These are phyloP conservation scores for Aspergillus ellipticus DNA, from an alignment of 495 filamentous ascomycete species.

Conservation along the genomic window DNA sequence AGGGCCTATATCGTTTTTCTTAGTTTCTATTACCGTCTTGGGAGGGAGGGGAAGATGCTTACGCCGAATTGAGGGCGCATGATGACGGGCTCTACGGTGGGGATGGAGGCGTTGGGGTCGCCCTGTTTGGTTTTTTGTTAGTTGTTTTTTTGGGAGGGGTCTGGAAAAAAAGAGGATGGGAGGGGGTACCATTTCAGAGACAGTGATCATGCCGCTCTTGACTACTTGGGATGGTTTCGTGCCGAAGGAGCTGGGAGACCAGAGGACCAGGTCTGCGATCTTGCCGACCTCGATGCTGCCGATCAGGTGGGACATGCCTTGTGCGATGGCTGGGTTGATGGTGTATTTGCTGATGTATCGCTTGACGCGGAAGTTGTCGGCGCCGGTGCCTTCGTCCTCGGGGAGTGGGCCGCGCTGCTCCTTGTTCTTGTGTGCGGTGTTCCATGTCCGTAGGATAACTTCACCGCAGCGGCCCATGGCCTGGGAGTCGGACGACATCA, in stretches of 20 bases:
- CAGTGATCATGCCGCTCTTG: slow-evolving; percentile 87
- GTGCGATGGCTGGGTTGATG: slow-evolving; percentile 90
- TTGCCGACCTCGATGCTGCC: slow-evolving; percentile 89
- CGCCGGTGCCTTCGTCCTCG: slow-evolving; percentile 77
- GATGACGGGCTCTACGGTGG: slow-evolving; percentile 83
- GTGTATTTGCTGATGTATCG: slow-evolving; percentile 96
- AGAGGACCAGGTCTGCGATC: slow-evolving; percentile 86
- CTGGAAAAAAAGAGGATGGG: background rate
- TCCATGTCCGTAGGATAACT: slow-evolving; percentile 92
- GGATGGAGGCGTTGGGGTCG: slow-evolving; percentile 91
- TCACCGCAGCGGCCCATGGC: slow-evolving; percentile 98
- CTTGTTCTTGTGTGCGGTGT: slow-evolving; percentile 98
- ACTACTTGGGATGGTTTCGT: slow-evolving; percentile 80
- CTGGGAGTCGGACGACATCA: slow-evolving; percentile 97
- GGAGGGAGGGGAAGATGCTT: slow-evolving; percentile 18
- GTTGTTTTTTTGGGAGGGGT: background rate
- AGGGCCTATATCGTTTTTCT: slow-evolving; percentile 32
- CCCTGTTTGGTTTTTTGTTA: slow-evolving; percentile 50
- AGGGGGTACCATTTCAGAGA: slow-evolving; percentile 72
- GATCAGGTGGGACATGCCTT: slow-evolving; percentile 88
- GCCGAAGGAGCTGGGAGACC: slow-evolving; percentile 83
- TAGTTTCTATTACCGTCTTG: background rate
- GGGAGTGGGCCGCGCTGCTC: slow-evolving; percentile 70
- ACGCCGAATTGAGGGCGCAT: slow-evolving; percentile 84
- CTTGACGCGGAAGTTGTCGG: slow-evolving; percentile 92